Base-by-base conservation (phyloP, 116 monocot genomes). In the Zostera marina region DNA sequence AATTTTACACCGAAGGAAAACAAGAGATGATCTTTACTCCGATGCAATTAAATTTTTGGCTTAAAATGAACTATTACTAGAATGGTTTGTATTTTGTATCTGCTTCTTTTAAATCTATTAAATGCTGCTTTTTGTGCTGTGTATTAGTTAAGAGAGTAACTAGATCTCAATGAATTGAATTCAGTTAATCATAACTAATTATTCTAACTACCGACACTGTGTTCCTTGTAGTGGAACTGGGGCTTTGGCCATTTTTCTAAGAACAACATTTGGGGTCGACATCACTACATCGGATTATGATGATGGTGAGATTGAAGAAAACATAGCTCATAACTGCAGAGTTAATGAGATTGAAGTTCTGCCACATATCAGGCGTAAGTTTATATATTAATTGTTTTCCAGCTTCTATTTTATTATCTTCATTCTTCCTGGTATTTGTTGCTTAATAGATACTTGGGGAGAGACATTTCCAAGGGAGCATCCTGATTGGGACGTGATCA, bases 251-350 rank as follows among this genome's bases (percentile, higher is more conserved):
- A 92, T 92, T 47, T 92, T 87, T 62, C 54, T 92, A 62, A 55
- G 59, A 47, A 83, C 49, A 68, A 68, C 72, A 17, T 79, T 92
- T 68, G 73, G 65, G 25, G 70, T 92, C 56, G 83, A 87, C 70
- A 92, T 92, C 70, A 92, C 87, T 11, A 92, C 92, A 13, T 87
- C 87, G 58, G 92, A 92, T 67, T 81, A 69, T 69, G 87, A 92
- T 66, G 92, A 92, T 46, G 44, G 24, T 63, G 83, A 92, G 53
- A 74, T 92, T 11, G 83, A 92, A 68, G 74, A 83, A 56, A 92
- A 92, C 54, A 87, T 92, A 66, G 81, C 79, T 44, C 59, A 92
- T 66, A 92, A 92, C 61, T 92, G 92, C 57, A 70, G 52, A 58
- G 68, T 71, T 52, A 92, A 92, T 72, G 66, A 43, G 38, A 52